A percentile compares a stretch with the other conserved stretches of the same genome.
These are phyloP conservation scores for Rutstroemia sp. DNA, from an alignment of 2,329 filamentous ascomycete genomes.

Conservation along the genomic window DNA sequence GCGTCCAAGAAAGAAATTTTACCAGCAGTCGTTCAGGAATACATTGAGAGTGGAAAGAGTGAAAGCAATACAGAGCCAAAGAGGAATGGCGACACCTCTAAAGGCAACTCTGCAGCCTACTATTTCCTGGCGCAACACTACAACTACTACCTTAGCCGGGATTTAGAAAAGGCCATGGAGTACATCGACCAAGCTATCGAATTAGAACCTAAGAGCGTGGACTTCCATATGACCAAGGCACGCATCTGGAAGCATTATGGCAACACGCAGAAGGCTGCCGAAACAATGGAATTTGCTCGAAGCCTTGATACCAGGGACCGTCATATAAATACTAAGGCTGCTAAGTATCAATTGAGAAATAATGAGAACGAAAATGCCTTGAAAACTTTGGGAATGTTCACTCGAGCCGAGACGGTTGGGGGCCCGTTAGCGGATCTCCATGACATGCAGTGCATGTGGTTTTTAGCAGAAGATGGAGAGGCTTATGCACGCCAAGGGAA, in stretches of 20 bases:
- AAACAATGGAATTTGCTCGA: slow-evolving; percentile 82
- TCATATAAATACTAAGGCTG: slow-evolving; percentile 97
- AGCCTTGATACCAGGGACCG: slow-evolving; percentile 82
- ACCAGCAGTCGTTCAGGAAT: slow-evolving; percentile 69
- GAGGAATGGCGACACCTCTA: slow-evolving; percentile 40
- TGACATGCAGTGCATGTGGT: slow-evolving; percentile 99
- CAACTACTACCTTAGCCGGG: slow-evolving; percentile 82
- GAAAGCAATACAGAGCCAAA: slow-evolving; percentile 36
- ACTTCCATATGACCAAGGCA: slow-evolving; percentile 92
- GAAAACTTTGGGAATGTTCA: slow-evolving; percentile 89
- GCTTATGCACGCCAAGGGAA: slow-evolving; percentile 78
- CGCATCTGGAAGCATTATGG: slow-evolving; percentile 90
- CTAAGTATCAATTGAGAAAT: slow-evolving; percentile 93
- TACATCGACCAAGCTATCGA: slow-evolving; percentile 80
- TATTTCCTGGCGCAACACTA: slow-evolving; percentile 97
- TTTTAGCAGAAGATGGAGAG: slow-evolving; percentile 88
- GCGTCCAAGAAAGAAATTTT: slow-evolving; percentile 69
- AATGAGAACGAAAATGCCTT: slow-evolving; percentile 82
- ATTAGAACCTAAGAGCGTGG: slow-evolving; percentile 71
- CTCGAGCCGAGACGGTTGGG: slow-evolving; percentile 78
- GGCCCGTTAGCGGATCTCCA: slow-evolving; percentile 85
- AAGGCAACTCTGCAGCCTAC: slow-evolving; percentile 69
- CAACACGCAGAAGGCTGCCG: slow-evolving; percentile 69
- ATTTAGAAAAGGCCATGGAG: slow-evolving; percentile 72
- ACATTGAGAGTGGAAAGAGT: slow-evolving; percentile 52